These are phyloP conservation scores for Nicotiana noctiflora DNA, from an alignment of 257 asterid genomes.

Conservation along the genomic window DNA sequence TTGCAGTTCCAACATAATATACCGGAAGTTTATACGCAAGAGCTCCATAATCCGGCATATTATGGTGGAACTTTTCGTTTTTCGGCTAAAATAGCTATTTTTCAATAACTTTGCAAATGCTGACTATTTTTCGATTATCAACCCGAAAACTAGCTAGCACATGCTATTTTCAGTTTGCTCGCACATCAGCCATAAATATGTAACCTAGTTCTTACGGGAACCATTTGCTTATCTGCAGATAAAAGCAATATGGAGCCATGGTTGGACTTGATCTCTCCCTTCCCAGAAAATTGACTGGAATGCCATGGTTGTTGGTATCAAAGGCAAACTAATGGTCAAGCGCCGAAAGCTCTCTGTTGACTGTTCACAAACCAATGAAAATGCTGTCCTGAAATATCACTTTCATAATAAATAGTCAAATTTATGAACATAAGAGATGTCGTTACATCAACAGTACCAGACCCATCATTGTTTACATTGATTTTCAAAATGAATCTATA, in stretches of 20 bases:
- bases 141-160: too few species aligned
- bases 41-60: too few species aligned
- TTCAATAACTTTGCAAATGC: too few species aligned
- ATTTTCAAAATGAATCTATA: neutral
- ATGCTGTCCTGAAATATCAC: neutral
- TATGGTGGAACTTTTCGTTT: too few species aligned
- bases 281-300: conserved; percentile 45
- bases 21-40: neutral
- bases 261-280: conserved; percentile 32
- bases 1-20: neutral
- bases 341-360: too few species aligned
- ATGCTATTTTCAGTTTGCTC: neutral
- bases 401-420: conserved; percentile 1
- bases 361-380: neutral
- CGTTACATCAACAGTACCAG: neutral
- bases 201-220: neutral
- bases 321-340: conserved; percentile 24
- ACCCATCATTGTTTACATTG: neutral
- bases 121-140: too few species aligned
- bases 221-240: too few species aligned
- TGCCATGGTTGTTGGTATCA: conserved; percentile 45
- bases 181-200: neutral
- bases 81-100: too few species aligned
- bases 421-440: neutral
- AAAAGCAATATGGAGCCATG: too few species aligned